These are phyloP conservation scores for Exophiala aquamarina DNA, from an alignment of 2,329 filamentous ascomycete genomes.

Conservation along the genomic window DNA sequence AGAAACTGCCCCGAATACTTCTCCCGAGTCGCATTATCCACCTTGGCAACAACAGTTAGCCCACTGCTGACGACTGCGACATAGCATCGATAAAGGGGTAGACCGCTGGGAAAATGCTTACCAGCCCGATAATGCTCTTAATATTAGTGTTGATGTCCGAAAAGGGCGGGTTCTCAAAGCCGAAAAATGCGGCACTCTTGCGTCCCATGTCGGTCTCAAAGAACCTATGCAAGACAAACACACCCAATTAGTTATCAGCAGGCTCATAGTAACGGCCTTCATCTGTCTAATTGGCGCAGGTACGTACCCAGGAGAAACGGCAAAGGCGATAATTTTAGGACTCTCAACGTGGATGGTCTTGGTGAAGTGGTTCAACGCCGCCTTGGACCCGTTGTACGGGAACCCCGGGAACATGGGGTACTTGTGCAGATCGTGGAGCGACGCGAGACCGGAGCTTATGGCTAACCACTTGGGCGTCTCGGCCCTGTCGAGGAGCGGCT, in stretches of 20 bases:
- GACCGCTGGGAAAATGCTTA: too few species aligned
- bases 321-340: background rate
- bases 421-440: background rate
- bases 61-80: too few species aligned
- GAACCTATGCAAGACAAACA: slow-evolving; percentile 10
- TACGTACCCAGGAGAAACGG: background rate
- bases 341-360: background rate
- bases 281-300: background rate
- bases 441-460: background rate
- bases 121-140: slow-evolving; percentile 6
- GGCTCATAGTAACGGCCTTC: background rate
- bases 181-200: background rate
- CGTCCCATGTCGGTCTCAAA: background rate
- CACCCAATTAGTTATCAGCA: background rate
- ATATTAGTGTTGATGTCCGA: background rate
- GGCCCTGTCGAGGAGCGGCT: background rate
- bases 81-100: too few species aligned
- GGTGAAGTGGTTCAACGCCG: background rate
- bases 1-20: background rate
- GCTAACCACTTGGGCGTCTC: background rate
- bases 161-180: background rate
- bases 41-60: too few species aligned
- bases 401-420: background rate
- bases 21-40: background rate
- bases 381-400: background rate